A percentile compares a stretch with the other conserved stretches of the same genome.
phyloP scores from a whole-genome alignment of 495 filamentous ascomycete genomes.

The Podospora conica region DNA sequence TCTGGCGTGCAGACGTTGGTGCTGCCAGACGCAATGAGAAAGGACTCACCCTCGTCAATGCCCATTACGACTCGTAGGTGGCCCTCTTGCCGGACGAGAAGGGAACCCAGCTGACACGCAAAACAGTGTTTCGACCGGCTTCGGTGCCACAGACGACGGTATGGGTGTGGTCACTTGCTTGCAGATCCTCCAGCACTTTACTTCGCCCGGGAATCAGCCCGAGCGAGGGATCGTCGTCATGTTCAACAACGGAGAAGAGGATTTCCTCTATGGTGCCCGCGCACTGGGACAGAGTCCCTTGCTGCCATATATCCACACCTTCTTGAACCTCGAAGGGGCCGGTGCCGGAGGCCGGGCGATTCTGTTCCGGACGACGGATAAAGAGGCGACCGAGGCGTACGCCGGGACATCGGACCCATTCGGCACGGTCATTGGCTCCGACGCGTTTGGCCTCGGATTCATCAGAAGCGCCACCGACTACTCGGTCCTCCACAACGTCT shows the following conservation, averaged over 20 bases:
- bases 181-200: slow-evolving; percentile 86
- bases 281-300: slow-evolving; percentile 81
- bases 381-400: slow-evolving; percentile 79
- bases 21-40: slow-evolving; percentile 47
- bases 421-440: slow-evolving; percentile 70
- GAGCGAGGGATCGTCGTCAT: slow-evolving; percentile 75
- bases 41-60: slow-evolving; percentile 84
- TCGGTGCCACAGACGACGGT: slow-evolving; percentile 89
- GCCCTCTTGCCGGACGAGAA: not conserved
- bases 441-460: slow-evolving; percentile 73
- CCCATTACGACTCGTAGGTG: slow-evolving; percentile 71
- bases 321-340: slow-evolving; percentile 92
- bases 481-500: slow-evolving; percentile 69
- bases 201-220: slow-evolving; percentile 65
- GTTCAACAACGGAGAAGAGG: slow-evolving; percentile 95
- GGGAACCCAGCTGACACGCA: slow-evolving; percentile 9
- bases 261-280: slow-evolving; percentile 82
- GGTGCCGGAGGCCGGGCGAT: slow-evolving; percentile 87
- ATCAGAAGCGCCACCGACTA: slow-evolving; percentile 88
- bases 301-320: slow-evolving; percentile 68
- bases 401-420: slow-evolving; percentile 66
- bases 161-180: slow-evolving; percentile 80
- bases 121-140: slow-evolving; percentile 74
- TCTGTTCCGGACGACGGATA: slow-evolving; percentile 80
- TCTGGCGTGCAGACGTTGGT: slow-evolving; percentile 50